A percentile compares a stretch with the other conserved stretches of the same genome.
These are phyloP conservation scores for Alternaria burnsii DNA, from an alignment of 2,329 filamentous ascomycete species.

Conservation along the genomic window DNA sequence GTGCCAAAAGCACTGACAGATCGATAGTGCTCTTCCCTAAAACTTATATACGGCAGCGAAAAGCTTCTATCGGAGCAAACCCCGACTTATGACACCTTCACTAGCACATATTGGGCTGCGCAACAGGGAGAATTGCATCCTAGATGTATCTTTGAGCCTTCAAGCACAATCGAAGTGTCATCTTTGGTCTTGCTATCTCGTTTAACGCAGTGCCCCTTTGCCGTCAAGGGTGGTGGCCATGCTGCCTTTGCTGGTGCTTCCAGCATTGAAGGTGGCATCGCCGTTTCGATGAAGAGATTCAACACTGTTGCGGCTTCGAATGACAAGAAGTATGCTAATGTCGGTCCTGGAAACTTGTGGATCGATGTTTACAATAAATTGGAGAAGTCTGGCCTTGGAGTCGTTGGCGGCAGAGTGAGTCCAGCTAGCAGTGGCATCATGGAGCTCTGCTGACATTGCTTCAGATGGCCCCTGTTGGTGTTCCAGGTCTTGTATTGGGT, in stretches of 20 bases:
- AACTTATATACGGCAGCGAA: conserved; percentile 30
- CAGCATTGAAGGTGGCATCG: conserved; percentile 55
- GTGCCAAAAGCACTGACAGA: conserved; percentile 12
- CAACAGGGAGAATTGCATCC: conserved; percentile 38
- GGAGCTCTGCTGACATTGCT: background rate
- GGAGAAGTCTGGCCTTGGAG: conserved; percentile 34
- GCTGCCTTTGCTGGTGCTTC: conserved; percentile 52
- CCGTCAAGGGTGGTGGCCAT: conserved; percentile 58
- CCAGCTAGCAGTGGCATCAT: conserved; percentile 30
- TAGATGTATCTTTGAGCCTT: conserved; percentile 40
- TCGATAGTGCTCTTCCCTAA: conserved; percentile 33
- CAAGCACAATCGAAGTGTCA: conserved; percentile 30
- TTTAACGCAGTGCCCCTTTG: conserved; percentile 49
- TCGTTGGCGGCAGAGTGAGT: conserved; percentile 44
- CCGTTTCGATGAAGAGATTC: conserved; percentile 51
- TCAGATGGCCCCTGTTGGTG: conserved; percentile 38
- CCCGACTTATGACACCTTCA: conserved; percentile 32
- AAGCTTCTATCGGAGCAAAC: conserved; percentile 25
- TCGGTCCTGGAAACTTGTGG: conserved; percentile 49
- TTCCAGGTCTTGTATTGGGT: conserved; percentile 46
- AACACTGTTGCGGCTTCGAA: conserved; percentile 36
- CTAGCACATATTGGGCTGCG: conserved; percentile 36
- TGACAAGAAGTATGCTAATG: conserved; percentile 33
- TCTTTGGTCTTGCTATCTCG: conserved; percentile 30
- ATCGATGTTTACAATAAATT: conserved; percentile 43